phyloP scores from a whole-genome alignment of 2,329 filamentous ascomycete species.

The Dissoconium aciculare region DNA sequence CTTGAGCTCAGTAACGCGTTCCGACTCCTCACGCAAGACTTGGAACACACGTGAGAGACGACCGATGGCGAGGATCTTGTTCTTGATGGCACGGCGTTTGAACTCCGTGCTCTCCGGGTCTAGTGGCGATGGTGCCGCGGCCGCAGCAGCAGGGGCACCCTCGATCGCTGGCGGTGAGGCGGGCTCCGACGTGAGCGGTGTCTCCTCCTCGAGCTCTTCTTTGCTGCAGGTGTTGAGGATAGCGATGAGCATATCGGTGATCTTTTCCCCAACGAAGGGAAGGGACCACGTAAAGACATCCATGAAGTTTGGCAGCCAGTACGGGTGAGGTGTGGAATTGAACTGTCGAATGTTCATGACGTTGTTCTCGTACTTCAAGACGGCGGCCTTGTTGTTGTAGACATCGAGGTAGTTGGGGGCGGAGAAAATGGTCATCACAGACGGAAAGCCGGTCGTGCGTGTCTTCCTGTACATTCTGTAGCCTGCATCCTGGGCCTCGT shows the following conservation, averaged over 20 bases:
- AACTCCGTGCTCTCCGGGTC: constrained; percentile 83
- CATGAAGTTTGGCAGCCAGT: constrained; percentile 99
- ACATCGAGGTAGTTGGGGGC: constrained; percentile 97
- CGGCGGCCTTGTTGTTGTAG: constrained; percentile 99
- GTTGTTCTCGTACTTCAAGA: constrained; percentile 98
- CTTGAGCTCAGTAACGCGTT: constrained; percentile 94
- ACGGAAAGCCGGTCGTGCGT: constrained; percentile 91
- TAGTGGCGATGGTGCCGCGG: constrained; percentile 19
- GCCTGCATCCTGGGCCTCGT: constrained; percentile 95
- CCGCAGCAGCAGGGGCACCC: constrained; percentile 18
- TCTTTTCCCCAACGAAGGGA: constrained; percentile 94
- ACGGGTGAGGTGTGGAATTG: constrained; percentile 97
- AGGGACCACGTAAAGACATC: constrained; percentile 99
- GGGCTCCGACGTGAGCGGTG: constrained; percentile 58
- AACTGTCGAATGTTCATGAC: constrained; percentile 99
- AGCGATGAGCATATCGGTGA: constrained; percentile 97
- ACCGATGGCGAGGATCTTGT: constrained; percentile 97
- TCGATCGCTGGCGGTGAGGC: constrained; percentile 51
- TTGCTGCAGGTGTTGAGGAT: constrained; percentile 99
- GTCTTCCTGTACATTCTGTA: constrained; percentile 99
- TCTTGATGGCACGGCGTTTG: constrained; percentile 95
- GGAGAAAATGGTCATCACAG: constrained; percentile 99
- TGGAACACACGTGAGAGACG: constrained; percentile 96
- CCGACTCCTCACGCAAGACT: constrained; percentile 90
- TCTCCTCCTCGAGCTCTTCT: constrained; percentile 82